Evolutionary conservation across 2,329 filamentous ascomycete species (phyloP), one percentile per base, ranked within the genome.

Genomic region (Colletotrichum musicola): DNA sequence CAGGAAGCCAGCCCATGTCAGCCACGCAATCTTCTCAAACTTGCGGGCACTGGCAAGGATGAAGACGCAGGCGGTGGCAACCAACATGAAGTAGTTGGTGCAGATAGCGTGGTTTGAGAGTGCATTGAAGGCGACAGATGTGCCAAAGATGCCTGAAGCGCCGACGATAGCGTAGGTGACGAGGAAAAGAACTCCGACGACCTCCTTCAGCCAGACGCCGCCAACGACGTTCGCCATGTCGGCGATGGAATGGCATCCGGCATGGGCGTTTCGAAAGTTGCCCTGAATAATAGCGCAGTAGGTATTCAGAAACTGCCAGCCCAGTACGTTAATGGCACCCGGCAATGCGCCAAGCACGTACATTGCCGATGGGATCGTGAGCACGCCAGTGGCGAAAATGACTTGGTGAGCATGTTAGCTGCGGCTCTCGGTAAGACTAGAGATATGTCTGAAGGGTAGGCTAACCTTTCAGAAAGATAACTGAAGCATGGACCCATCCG

Each of bases 181-280:
- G 16, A 89, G 82, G 76, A 90, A 90, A 2, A 90, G 75, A 0
- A 83, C 73, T 0, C 88, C 88, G 10, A 82, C 81, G 0, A 90
- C 50, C 74, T 90, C 88, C 60, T 82, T 84, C 12, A 86, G 72
- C 70, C 85, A 77, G 1, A 75, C 72, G 0, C 88, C 88, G 1
- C 88, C 86, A 0, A 90, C 82, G 0, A 87, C 79, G 22, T 84
- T 76, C 1, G 85, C 86, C 87, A 90, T 90, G 68, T 90, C 87
- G 22, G 84, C 79, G 54, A 79, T 79, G 42, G 78, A 80, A 62
- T 82, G 80, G 56, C 80, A 82, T 1, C 79, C 79, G 0, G 78
- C 75, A 47, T 82, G 79, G 4, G 69, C 63, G 66, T 80, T 80
- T 42, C 80, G 77, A 69, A 82, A 82, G 72, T 80, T 77, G 57